Conservation (phyloP, 2,329 filamentous ascomycete genomes). For the Penicillium sp. region DNA sequence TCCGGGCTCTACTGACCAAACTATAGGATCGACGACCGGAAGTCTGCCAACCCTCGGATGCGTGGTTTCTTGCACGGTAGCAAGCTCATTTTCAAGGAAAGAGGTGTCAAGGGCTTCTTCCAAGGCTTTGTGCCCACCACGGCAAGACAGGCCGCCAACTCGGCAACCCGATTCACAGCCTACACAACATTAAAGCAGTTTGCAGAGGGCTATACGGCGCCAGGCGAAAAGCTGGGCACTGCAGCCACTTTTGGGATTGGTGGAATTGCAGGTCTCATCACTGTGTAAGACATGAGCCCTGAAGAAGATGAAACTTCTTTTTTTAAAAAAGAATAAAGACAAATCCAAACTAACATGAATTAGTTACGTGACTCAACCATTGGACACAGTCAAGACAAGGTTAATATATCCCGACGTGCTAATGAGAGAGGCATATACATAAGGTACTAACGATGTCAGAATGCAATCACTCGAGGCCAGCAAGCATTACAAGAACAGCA, state of each 20-base stretch:
- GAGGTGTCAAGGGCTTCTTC: conserved; percentile 89
- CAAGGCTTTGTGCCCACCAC: conserved; percentile 95
- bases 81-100: conserved; percentile 79
- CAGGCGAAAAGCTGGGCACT: conserved; percentile 89
- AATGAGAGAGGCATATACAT: not conserved
- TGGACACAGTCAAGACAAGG: conserved; percentile 93
- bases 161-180: conserved; percentile 81
- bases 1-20: not conserved
- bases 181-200: conserved; percentile 90
- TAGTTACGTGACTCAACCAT: conserved; percentile 59
- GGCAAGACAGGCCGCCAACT: conserved; percentile 90
- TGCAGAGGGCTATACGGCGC: conserved; percentile 86
- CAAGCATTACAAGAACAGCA: conserved; percentile 78
- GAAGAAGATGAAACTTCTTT: not conserved
- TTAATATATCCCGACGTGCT: conserved; percentile 22
- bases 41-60: conserved; percentile 79
- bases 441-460: conserved; percentile 40
- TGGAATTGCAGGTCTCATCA: conserved; percentile 83
- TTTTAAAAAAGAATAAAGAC: too few relatives aligned
- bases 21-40: conserved; percentile 87
- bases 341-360: not conserved
- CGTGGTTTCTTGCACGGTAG: conserved; percentile 89
- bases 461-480: conserved; percentile 96
- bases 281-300: conserved; percentile 58
- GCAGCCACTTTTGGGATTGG: conserved; percentile 88